Evolutionary conservation across 2,329 filamentous ascomycete genomes (phyloP).

Genomic region (Scopulariopsis brevicaulis): DNA sequence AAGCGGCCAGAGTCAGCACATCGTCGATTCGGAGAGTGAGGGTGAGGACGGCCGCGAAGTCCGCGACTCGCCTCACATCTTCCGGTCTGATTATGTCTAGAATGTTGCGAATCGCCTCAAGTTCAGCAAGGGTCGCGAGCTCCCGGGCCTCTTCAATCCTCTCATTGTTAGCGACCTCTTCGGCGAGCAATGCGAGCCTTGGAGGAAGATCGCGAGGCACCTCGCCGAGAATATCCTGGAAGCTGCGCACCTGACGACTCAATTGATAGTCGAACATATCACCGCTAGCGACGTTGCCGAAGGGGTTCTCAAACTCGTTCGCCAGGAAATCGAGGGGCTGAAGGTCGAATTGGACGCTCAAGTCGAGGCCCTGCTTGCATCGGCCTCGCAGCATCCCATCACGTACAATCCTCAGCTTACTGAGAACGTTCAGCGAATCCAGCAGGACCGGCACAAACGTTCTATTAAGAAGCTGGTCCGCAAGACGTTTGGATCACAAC

Average conservation of each 20-base stretch:
- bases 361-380: background rate
- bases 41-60: slow-evolving; percentile 1
- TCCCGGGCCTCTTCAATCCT: slow-evolving; percentile 9
- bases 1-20: background rate
- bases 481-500: slow-evolving; percentile 9
- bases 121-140: slow-evolving; percentile 30
- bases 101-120: slow-evolving; percentile 21
- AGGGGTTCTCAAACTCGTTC: slow-evolving; percentile 21
- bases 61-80: slow-evolving; percentile 2
- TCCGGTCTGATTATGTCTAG: slow-evolving; percentile 1
- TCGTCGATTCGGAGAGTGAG: slow-evolving; percentile 9
- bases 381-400: slow-evolving; percentile 8
- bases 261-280: background rate
- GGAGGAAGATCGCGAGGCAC: slow-evolving; percentile 6
- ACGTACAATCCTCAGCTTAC: slow-evolving; percentile 12
- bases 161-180: slow-evolving; percentile 10
- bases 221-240: slow-evolving; percentile 6
- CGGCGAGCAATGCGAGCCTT: slow-evolving; percentile 8
- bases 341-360: slow-evolving; percentile 8
- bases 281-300: background rate
- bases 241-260: slow-evolving; percentile 1
- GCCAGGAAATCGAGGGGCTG: slow-evolving; percentile 9
- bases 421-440: slow-evolving; percentile 16
- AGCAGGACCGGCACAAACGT: slow-evolving; percentile 9
- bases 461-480: slow-evolving; percentile 7